phyloP scores from a whole-genome alignment of 1,139 yeast species.

The Pneumocystis jirovecii region DNA sequence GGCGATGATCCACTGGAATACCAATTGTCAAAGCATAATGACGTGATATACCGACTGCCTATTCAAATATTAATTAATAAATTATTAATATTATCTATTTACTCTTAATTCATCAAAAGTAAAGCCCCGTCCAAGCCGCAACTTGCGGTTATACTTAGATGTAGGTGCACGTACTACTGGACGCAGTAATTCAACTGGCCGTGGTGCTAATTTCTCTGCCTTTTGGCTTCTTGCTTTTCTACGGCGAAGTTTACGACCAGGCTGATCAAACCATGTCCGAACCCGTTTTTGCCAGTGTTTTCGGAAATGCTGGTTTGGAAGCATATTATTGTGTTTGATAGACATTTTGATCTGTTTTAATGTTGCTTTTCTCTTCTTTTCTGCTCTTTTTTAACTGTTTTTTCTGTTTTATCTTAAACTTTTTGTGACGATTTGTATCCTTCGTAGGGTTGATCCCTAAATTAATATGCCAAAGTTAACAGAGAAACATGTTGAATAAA shows the following conservation, averaged over 20 bases:
- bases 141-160: constrained; percentile 96
- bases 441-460: background rate
- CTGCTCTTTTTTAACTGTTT: too few relatives aligned
- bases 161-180: constrained; percentile 99
- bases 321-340: constrained; percentile 22
- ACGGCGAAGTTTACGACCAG: constrained; percentile 97
- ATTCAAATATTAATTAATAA: background rate
- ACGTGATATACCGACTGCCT: constrained; percentile 85
- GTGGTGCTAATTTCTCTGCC: constrained; percentile 95
- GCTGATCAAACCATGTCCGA: constrained; percentile 98
- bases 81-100: background rate
- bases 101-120: constrained; percentile 87
- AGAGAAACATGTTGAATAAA: too few relatives aligned
- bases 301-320: constrained; percentile 73
- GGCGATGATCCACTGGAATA: constrained; percentile 98
- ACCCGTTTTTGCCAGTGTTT: constrained; percentile 99
- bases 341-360: constrained; percentile 6
- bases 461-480: too few relatives aligned
- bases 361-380: background rate
- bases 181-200: constrained; percentile 90
- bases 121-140: constrained; percentile 99
- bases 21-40: constrained; percentile 97
- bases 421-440: background rate
- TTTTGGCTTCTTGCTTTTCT: constrained; percentile 85
- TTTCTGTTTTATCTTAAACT: background rate